A percentile compares a stretch with the other conserved stretches of the same genome.
Conservation (phyloP, 202 grass and related monocot genomes). For the Miscanthus sacchariflorus region DNA sequence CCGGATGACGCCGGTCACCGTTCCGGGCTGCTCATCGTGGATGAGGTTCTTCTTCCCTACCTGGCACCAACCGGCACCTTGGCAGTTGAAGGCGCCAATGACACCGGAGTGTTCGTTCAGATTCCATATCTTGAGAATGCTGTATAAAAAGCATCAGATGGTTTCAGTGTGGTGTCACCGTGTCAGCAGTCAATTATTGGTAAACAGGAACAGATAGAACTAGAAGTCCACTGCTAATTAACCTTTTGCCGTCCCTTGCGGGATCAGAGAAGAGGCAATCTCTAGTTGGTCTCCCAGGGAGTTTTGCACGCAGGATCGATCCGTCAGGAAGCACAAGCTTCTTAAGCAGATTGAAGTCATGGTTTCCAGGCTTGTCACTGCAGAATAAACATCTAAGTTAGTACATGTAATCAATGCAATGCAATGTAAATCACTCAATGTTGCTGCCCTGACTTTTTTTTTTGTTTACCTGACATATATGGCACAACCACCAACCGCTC, state of each 20-base stretch:
- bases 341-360: constrained; percentile 81
- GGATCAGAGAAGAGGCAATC: constrained; percentile 88
- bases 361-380: constrained; percentile 86
- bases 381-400: background rate
- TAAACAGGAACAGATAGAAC: background rate
- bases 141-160: constrained; percentile 27
- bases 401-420: background rate
- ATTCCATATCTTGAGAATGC: constrained; percentile 87
- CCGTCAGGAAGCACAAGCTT: constrained; percentile 87
- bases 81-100: constrained; percentile 87
- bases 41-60: constrained; percentile 73
- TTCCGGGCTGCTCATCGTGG: constrained; percentile 75
- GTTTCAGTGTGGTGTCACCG: background rate
- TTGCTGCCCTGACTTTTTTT: background rate
- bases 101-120: constrained; percentile 77
- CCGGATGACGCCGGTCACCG: constrained; percentile 58
- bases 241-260: constrained; percentile 83
- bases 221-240: background rate
- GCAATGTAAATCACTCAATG: background rate
- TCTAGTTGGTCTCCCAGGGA: constrained; percentile 69
- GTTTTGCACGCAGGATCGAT: constrained; percentile 77
- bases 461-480: constrained; percentile 77
- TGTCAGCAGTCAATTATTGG: background rate
- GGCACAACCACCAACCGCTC: constrained; percentile 79
- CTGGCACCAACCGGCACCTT: constrained; percentile 83